These are phyloP conservation scores for Alternaria rosae DNA, from an alignment of 2,329 filamentous ascomycete genomes.

Conservation along the genomic window DNA sequence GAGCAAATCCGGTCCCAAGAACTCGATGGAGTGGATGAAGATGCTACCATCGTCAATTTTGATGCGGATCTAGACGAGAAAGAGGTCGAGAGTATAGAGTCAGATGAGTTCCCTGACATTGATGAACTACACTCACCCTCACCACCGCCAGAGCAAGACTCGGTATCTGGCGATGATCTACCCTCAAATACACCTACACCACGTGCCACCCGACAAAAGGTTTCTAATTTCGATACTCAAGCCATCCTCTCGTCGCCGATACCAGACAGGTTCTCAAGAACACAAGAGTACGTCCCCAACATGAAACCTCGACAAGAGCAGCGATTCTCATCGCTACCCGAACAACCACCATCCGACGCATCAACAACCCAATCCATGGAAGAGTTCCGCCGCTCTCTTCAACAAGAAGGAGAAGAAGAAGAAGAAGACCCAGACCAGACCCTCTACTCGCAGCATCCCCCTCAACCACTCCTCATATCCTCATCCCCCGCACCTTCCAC, in stretches of 20 bases:
- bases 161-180: constrained; percentile 15
- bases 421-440: constrained; percentile 1
- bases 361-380: constrained; percentile 44
- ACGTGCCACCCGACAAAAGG: constrained; percentile 27
- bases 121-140: background rate
- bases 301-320: constrained; percentile 1
- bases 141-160: constrained; percentile 8
- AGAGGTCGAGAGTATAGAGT: constrained; percentile 21
- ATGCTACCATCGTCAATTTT: constrained; percentile 2
- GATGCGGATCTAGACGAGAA: constrained; percentile 5
- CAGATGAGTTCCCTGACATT: constrained; percentile 16
- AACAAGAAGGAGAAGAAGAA: constrained; percentile 9
- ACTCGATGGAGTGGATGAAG: background rate
- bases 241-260: constrained; percentile 45
- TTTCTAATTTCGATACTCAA: constrained; percentile 42
- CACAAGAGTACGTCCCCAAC: constrained; percentile 11
- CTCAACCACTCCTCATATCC: constrained; percentile 14
- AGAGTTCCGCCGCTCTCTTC: constrained; percentile 46
- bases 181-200: constrained; percentile 41
- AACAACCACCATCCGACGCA: constrained; percentile 30
- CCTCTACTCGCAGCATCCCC: constrained; percentile 9
- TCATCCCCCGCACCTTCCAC: constrained; percentile 25
- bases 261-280: constrained; percentile 19
- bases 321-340: constrained; percentile 18
- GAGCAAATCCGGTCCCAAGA: constrained; percentile 10